These are phyloP conservation scores for Cordyceps militaris DNA, from an alignment of 2,329 filamentous ascomycete species.

Conservation along the genomic window DNA sequence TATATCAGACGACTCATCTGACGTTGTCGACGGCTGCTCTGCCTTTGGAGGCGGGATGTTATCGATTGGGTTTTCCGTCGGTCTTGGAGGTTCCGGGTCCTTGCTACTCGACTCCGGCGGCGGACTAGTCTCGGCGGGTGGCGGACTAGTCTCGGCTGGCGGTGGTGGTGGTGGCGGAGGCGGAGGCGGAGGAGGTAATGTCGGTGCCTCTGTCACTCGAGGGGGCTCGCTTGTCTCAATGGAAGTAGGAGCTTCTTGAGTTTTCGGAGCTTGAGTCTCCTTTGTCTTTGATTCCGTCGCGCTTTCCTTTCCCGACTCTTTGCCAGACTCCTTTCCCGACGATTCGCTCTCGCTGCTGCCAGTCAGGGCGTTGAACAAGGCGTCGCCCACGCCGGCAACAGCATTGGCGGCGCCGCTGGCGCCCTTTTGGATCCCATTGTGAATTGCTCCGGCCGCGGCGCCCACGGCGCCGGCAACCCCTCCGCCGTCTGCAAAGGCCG, in stretches of 20 bases:
- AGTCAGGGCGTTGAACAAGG: neutral
- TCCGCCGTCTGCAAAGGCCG: neutral
- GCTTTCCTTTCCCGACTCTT: neutral
- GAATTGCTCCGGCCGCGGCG: neutral
- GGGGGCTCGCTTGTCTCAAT: neutral
- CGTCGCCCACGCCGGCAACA: neutral
- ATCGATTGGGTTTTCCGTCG: neutral
- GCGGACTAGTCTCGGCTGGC: neutral
- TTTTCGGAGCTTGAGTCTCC: neutral
- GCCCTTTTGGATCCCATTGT: neutral
- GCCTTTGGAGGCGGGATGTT: slow-evolving; percentile 8
- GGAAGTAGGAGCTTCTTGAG: neutral
- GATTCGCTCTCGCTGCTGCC: neutral
- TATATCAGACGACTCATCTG: neutral
- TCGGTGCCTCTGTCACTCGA: neutral
- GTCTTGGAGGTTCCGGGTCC: neutral
- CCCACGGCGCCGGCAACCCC: neutral
- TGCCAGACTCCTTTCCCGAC: neutral
- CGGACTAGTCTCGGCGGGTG: neutral
- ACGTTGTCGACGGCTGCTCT: neutral
- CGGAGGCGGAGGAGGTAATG: neutral
- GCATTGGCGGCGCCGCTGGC: neutral
- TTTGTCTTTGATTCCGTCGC: neutral
- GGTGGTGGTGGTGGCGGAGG: neutral
- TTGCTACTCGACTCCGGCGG: neutral